Percentiles rank a stretch among this genome's conserved stretches.
Evolutionary conservation across 306 rosid species (phyloP).

Genomic region (barrel medic (Medicago truncatula)): MtrunA17r5.0-ANR NC_053048.1:45433501-45434000

Average conservation of each 20-base stretch:
- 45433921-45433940: slow-evolving; percentile 55
- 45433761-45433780: neutral
- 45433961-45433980: slow-evolving; percentile 80
- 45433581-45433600: neutral
- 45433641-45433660: slow-evolving; percentile 81
- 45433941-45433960: slow-evolving; percentile 68
- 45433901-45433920: slow-evolving; percentile 70
- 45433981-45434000: slow-evolving; percentile 84
- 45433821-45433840: slow-evolving; percentile 65
- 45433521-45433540: slow-evolving; percentile 10
- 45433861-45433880: neutral
- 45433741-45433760: neutral
- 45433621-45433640: slow-evolving; percentile 58
- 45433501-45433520: slow-evolving; percentile 65
- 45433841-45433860: slow-evolving; percentile 42
- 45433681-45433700: slow-evolving; percentile 42
- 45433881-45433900: neutral
- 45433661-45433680: slow-evolving; percentile 45
- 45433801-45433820: slow-evolving; percentile 72
- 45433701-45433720: slow-evolving; percentile 39
- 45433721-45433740: neutral
- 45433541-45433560: slow-evolving; percentile 12
- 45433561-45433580: slow-evolving; percentile 2
- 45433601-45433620: slow-evolving; percentile 67
- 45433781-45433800: slow-evolving; percentile 69